These are phyloP conservation scores for Trifolium dubium DNA, from an alignment of 306 rosid genomes.

Conservation along the genomic window DNA sequence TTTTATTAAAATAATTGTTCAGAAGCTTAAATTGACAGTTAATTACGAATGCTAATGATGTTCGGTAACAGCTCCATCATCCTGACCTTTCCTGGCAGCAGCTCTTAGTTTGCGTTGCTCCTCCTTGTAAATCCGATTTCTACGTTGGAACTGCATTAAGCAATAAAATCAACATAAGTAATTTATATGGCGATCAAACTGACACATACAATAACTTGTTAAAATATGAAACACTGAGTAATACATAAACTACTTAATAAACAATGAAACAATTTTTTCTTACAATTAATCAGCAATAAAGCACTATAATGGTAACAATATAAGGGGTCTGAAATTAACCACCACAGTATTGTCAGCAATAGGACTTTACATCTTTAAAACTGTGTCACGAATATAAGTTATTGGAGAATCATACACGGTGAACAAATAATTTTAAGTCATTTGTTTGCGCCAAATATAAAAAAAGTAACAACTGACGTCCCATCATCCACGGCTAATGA, in stretches of 20 bases:
- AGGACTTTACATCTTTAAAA: slow-evolving; percentile 1
- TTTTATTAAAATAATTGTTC: slow-evolving; percentile 51
- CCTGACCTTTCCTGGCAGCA: slow-evolving; percentile 63
- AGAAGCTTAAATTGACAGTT: slow-evolving; percentile 42
- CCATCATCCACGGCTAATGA: slow-evolving; percentile 31
- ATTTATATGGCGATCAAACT: slow-evolving; percentile 23
- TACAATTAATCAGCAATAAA: too few relatives aligned
- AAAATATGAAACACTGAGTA: not conserved
- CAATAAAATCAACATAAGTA: slow-evolving; percentile 36
- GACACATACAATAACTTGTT: not conserved
- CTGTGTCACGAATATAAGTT: slow-evolving; percentile 3
- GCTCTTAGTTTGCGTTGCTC: slow-evolving; percentile 93
- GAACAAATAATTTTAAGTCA: slow-evolving; percentile 8
- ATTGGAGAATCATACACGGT: not conserved
- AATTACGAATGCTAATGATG: slow-evolving; percentile 55
- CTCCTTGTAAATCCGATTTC: slow-evolving; percentile 94
- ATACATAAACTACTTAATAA: not conserved
- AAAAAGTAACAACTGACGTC: slow-evolving; percentile 13
- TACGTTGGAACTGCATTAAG: slow-evolving; percentile 69
- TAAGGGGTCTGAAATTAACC: slow-evolving; percentile 4
- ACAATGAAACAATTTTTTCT: slow-evolving; percentile 6
- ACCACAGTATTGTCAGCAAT: slow-evolving; percentile 28
- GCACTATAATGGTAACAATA: slow-evolving; percentile 14
- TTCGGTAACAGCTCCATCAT: slow-evolving; percentile 56
- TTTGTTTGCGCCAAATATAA: slow-evolving; percentile 24